Evolutionary conservation across 352 stramenopile genomes (phyloP).

Genomic region (Elongisporangium anandrum): DNA sequence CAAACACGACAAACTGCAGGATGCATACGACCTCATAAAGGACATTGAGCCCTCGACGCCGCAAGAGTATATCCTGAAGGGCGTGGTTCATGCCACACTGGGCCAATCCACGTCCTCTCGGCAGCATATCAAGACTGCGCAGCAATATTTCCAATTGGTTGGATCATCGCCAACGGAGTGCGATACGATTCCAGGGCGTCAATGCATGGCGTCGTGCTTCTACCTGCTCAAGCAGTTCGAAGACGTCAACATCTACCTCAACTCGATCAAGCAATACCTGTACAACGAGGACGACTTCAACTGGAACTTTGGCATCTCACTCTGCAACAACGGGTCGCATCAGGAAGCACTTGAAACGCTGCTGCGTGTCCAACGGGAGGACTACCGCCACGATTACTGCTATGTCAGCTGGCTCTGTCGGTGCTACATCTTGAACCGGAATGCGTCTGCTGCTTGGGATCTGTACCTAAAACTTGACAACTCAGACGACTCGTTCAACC

Average conservation of each 20-base stretch:
- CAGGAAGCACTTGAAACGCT: conserved; percentile 93
- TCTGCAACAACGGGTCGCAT: conserved; percentile 91
- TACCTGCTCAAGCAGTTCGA: conserved; percentile 96
- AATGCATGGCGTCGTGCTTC: conserved; percentile 97
- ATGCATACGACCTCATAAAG: conserved; percentile 94
- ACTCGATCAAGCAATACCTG: conserved; percentile 94
- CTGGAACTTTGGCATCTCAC: conserved; percentile 95
- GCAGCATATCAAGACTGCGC: conserved; percentile 92
- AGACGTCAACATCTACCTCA: conserved; percentile 97
- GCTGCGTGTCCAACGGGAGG: conserved; percentile 87
- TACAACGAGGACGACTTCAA: conserved; percentile 98
- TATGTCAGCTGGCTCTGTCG: conserved; percentile 89
- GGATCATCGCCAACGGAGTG: conserved; percentile 93
- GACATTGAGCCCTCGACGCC: conserved; percentile 92
- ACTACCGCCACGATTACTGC: conserved; percentile 92
- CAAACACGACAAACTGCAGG: conserved; percentile 90
- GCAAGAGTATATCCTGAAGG: conserved; percentile 91
- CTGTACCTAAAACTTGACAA: conserved; percentile 96
- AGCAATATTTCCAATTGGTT: conserved; percentile 93
- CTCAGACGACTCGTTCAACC: conserved; percentile 93
- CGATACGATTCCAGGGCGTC: conserved; percentile 95
- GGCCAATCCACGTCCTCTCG: conserved; percentile 85
- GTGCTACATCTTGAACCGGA: conserved; percentile 95
- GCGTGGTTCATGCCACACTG: conserved; percentile 90
- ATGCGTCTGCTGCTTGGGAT: conserved; percentile 93